These are phyloP conservation scores for Puccinia brachypodii DNA, from an alignment of 1,284 basidiomycete species.

Conservation along the genomic window DNA sequence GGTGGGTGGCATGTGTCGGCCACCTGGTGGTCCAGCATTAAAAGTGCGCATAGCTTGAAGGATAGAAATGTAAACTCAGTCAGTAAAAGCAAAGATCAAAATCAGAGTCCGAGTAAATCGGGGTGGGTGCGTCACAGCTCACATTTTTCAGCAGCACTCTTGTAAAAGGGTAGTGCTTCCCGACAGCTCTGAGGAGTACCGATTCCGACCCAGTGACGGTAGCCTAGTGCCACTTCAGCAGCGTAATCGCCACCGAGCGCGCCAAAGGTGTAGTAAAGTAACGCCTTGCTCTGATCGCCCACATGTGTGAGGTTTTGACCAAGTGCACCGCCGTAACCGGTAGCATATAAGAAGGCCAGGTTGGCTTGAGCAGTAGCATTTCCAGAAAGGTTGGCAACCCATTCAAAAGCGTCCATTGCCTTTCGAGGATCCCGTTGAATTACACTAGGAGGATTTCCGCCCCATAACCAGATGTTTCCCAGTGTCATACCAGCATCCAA, in stretches of 20 bases:
- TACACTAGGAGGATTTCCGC: slow-evolving; percentile 48
- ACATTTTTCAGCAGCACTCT: slow-evolving; percentile 79
- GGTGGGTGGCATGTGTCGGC: slow-evolving; percentile 77
- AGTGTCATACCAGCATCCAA: slow-evolving; percentile 71
- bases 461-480: slow-evolving; percentile 67
- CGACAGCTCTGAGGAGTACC: slow-evolving; percentile 76
- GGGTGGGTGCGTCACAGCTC: slow-evolving; percentile 50
- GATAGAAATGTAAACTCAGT: background rate
- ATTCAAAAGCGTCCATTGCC: slow-evolving; percentile 65
- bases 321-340: slow-evolving; percentile 70
- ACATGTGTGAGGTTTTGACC: slow-evolving; percentile 62
- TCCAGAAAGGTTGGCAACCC: slow-evolving; percentile 68
- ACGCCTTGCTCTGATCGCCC: slow-evolving; percentile 69
- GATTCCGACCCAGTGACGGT: slow-evolving; percentile 93
- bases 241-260: slow-evolving; percentile 80
- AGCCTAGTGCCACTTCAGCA: slow-evolving; percentile 88
- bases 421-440: slow-evolving; percentile 61
- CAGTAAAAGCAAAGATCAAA: slow-evolving; percentile 11
- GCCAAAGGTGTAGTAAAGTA: slow-evolving; percentile 89
- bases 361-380: slow-evolving; percentile 80
- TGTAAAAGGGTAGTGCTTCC: slow-evolving; percentile 80
- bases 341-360: slow-evolving; percentile 81
- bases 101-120: slow-evolving; percentile 52
- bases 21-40: slow-evolving; percentile 82
- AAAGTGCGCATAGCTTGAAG: slow-evolving; percentile 69